Conservation (phyloP, 1,284 basidiomycete species). For the Farysia itapuensis region DNA sequence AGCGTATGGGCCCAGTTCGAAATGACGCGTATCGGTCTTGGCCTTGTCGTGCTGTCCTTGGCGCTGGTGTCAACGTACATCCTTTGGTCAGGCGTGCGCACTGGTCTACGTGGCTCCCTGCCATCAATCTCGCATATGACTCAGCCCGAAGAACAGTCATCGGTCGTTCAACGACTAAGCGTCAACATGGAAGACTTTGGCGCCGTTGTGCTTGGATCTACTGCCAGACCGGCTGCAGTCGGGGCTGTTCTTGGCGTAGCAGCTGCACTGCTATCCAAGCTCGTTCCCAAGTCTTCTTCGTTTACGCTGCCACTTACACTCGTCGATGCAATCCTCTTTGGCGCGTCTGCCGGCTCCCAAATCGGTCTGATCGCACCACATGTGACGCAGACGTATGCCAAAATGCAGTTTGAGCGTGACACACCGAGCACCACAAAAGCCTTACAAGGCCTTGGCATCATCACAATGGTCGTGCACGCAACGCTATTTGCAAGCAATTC, state of each 20-base stretch:
- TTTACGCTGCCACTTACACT: conserved; percentile 8
- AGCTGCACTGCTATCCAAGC: neutral
- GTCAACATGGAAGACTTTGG: conserved; percentile 11
- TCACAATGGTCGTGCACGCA: conserved; percentile 30
- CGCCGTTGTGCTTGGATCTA: neutral
- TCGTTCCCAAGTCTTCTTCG: neutral
- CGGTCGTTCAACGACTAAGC: neutral
- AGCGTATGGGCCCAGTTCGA: conserved; percentile 95
- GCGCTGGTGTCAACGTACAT: conserved; percentile 10
- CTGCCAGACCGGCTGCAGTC: conserved; percentile 1
- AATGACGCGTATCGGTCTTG: conserved; percentile 72
- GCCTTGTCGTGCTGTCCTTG: conserved; percentile 61
- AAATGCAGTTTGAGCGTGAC: neutral
- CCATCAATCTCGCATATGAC: neutral
- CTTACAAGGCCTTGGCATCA: conserved; percentile 12
- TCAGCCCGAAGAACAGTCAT: neutral
- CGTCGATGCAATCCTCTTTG: conserved; percentile 13
- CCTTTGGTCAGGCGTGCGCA: conserved; percentile 7
- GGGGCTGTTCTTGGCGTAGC: neutral
- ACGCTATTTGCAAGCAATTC: conserved; percentile 68
- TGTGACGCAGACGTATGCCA: neutral
- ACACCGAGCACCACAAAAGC: conserved; percentile 4
- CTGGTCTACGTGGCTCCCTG: conserved; percentile 5
- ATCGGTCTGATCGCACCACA: conserved; percentile 7
- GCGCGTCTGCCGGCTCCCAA: conserved; percentile 5